phyloP scores from a whole-genome alignment of 208 protist genomes.

The Leishmania aethiopica region DNA sequence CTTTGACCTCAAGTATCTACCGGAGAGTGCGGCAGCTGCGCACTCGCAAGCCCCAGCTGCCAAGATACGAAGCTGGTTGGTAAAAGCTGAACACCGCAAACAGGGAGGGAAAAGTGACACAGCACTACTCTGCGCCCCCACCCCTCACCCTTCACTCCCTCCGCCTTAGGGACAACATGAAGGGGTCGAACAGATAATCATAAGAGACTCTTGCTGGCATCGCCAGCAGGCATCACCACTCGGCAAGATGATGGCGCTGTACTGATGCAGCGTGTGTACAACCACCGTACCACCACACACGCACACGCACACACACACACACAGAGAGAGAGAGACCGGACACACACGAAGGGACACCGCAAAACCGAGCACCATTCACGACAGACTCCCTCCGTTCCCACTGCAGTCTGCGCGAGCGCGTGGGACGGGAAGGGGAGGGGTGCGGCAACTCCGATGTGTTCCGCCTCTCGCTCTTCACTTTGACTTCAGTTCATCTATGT shows the following conservation, averaged over 20 bases:
- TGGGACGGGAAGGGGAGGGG: not conserved
- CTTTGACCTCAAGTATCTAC: constrained; percentile 10
- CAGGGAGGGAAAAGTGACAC: not conserved
- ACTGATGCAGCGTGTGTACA: constrained; percentile 33
- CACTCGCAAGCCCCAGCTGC: not conserved
- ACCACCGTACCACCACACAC: not conserved
- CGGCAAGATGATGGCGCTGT: constrained; percentile 14
- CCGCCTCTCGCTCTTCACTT: constrained; percentile 38
- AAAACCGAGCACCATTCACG: not conserved
- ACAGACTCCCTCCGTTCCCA: not conserved
- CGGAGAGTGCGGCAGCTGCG: not conserved
- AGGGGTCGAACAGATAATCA: not conserved
- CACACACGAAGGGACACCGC: not conserved
- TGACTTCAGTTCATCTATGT: constrained; percentile 33
- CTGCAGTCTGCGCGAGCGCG: not conserved
- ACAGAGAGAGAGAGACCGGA: not conserved
- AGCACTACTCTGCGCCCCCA: not conserved
- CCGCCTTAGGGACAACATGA: not conserved
- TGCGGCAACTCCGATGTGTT: not conserved
- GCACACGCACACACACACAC: too few relatives aligned
- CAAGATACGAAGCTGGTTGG: constrained; percentile 6
- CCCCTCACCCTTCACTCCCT: not conserved
- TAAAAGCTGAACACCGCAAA: not conserved
- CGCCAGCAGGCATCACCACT: constrained; percentile 30
- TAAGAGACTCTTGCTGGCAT: constrained; percentile 17